Conservation (phyloP, 1,139 yeast genomes). For the Pichia sp. region DNA sequence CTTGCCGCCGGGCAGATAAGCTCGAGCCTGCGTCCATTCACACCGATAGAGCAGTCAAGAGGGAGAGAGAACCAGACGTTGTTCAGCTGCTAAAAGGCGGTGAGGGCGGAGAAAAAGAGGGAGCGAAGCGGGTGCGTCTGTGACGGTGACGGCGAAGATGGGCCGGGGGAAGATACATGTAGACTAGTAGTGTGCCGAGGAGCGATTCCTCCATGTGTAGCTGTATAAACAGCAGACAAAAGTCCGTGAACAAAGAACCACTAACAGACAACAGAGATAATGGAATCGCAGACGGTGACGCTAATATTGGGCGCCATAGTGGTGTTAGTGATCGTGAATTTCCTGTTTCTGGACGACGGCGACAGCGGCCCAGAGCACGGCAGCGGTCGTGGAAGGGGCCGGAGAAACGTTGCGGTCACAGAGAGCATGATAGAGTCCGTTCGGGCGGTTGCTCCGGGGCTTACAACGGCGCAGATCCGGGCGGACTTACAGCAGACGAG, state of each 20-base stretch:
- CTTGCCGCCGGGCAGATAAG: neutral
- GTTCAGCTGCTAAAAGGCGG: neutral
- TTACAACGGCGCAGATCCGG: conserved; percentile 67
- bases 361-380: neutral
- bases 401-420: conserved; percentile 33
- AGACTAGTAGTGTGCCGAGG: no score
- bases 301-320: conserved; percentile 24
- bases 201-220: no score
- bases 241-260: neutral
- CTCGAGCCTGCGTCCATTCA: neutral
- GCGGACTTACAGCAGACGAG: conserved; percentile 61
- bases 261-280: neutral
- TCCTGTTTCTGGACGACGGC: conserved; percentile 43
- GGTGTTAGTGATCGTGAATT: conserved; percentile 55
- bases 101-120: neutral
- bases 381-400: conserved; percentile 18
- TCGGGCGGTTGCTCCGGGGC: conserved; percentile 72
- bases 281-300: conserved; percentile 13
- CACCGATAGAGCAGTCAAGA: neutral
- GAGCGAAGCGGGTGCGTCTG: conserved; percentile 1
- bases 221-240: neutral
- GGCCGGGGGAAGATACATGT: no score
- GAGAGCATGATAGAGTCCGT: conserved; percentile 83
- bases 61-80: neutral
- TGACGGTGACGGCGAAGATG: neutral